A percentile compares a stretch with the other conserved stretches of the same genome.
These are phyloP conservation scores for Zelopaecilomyces penicillatus DNA, from an alignment of 2,329 filamentous ascomycete genomes.

Conservation along the genomic window DNA sequence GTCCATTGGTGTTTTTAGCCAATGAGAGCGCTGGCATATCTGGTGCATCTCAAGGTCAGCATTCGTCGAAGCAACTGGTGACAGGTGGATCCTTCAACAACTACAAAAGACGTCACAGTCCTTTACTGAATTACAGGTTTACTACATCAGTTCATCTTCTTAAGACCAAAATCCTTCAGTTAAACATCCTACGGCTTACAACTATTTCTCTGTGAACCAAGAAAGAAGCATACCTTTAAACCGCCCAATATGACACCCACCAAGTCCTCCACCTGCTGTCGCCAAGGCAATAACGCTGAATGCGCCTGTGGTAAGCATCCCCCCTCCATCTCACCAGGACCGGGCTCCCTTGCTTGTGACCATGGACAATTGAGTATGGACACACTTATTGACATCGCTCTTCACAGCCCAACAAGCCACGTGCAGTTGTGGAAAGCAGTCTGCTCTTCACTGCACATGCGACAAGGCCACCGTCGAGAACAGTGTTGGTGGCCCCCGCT, in stretches of 20 bases:
- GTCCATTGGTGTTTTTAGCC: neutral
- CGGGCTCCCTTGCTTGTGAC: neutral
- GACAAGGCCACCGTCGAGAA: conserved; percentile 72
- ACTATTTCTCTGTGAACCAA: no score
- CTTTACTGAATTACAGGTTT: neutral
- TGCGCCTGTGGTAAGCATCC: conserved; percentile 49
- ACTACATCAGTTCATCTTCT: no score
- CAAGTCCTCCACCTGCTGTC: conserved; percentile 47
- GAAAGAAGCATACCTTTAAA: neutral
- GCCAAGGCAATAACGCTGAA: conserved; percentile 37
- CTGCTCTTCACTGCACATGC: conserved; percentile 80
- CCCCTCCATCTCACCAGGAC: neutral
- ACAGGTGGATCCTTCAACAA: conserved; percentile 1
- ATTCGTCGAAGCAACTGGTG: neutral
- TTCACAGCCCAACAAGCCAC: conserved; percentile 51
- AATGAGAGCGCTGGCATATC: conserved; percentile 7
- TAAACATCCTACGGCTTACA: no score
- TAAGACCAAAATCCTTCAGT: no score
- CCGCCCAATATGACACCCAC: conserved; percentile 23
- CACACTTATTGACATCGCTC: neutral
- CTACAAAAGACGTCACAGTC: conserved; percentile 12
- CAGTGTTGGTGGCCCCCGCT: conserved; percentile 60
- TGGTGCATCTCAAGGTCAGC: conserved; percentile 3
- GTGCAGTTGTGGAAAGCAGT: conserved; percentile 86
- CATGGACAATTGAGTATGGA: neutral